A percentile compares a stretch with the other conserved stretches of the same genome.
These are phyloP conservation scores for Scedosporium minutisporum DNA, from an alignment of 2,329 filamentous ascomycete genomes.

Conservation along the genomic window DNA sequence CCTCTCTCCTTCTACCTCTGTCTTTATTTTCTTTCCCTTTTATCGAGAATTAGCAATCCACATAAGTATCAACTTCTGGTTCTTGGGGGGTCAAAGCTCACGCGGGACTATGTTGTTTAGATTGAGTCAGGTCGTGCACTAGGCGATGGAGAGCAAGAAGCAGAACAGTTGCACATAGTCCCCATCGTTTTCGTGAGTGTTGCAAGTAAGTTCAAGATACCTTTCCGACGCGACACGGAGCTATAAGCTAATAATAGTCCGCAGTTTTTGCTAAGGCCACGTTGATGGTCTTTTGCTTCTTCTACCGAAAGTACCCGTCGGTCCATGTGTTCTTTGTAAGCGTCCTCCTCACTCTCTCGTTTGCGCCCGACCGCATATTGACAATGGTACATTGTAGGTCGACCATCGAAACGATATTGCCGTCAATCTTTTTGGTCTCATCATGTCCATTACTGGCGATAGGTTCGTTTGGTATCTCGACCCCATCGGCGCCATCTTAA, in stretches of 20 bases:
- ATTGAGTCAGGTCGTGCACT: slow-evolving; percentile 47
- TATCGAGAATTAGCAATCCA: slow-evolving; percentile 1
- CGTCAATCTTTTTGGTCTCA: slow-evolving; percentile 44
- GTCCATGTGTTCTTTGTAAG: slow-evolving; percentile 45
- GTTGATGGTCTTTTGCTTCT: slow-evolving; percentile 45
- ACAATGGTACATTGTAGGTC: slow-evolving; percentile 16
- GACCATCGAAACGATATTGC: slow-evolving; percentile 48
- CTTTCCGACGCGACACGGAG: neutral
- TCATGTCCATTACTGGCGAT: slow-evolving; percentile 45
- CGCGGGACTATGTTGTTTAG: slow-evolving; percentile 12
- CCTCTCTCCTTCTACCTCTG: neutral
- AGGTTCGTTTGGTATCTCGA: slow-evolving; percentile 51
- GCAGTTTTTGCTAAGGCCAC: slow-evolving; percentile 37
- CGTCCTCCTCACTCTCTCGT: slow-evolving; percentile 3
- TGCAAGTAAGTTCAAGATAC: slow-evolving; percentile 32
- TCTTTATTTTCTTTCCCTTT: neutral
- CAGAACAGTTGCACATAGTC: slow-evolving; percentile 38
- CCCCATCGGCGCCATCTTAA: slow-evolving; percentile 49
- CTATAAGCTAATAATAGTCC: slow-evolving; percentile 11
- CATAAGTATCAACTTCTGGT: too few relatives aligned
- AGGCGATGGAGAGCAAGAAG: slow-evolving; percentile 29
- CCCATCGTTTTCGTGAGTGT: slow-evolving; percentile 45
- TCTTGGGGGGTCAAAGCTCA: too few relatives aligned
- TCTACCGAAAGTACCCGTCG: slow-evolving; percentile 41
- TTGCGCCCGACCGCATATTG: neutral